Evolutionary conservation across 2,329 filamentous ascomycete species (phyloP), one percentile per base, ranked within the genome.

Genomic region (Sphaerulina vaccinii): DNA sequence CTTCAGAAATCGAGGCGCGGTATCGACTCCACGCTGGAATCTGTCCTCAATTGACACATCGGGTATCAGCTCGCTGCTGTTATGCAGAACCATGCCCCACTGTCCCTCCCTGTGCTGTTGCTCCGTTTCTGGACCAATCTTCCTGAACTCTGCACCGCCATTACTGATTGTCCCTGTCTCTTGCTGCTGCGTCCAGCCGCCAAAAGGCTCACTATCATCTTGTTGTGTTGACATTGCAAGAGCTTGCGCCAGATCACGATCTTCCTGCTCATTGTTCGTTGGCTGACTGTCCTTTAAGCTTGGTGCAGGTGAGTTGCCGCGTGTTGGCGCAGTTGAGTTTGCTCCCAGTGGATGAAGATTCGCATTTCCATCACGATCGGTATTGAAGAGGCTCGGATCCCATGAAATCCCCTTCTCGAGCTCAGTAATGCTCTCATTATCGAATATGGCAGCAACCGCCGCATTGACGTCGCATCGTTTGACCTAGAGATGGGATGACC

Each of bases 1-100:
- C 51, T 82, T 82, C 45, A 85, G 68, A 52, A 85, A 80, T 13
- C 75, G 75, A 11, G 82, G 83, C 27, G 70, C 73, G 4, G 70
- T 61, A 16, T 71, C 65, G 53, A 77, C 74, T 62, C 71, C 75
- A 47, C 79, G 73, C 32, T 79, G 71, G 19, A 58, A 49, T 11
- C 62, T 49, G 15, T 62, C 57, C 23, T 60, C 58, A 5, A 60
- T 51, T 58, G 81, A 79, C 35, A 62, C 54, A 61, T 83, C 80
- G 27, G 79, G 75, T 19, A 81, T 71, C 24, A 80, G 74, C 63
- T 83, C 79, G 48, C 73, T 73, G 22, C 74, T 70, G 3, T 72
- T 64, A 32, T 74, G 72, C 5, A 57, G 52, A 1, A 65, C 58
- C 71, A 85, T 68, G 2, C 79, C 79, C 82, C 82, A 85, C 15